Evolutionary conservation across 345 rosid genomes (phyloP).

Genomic region (Streptanthus diversifolius): DNA sequence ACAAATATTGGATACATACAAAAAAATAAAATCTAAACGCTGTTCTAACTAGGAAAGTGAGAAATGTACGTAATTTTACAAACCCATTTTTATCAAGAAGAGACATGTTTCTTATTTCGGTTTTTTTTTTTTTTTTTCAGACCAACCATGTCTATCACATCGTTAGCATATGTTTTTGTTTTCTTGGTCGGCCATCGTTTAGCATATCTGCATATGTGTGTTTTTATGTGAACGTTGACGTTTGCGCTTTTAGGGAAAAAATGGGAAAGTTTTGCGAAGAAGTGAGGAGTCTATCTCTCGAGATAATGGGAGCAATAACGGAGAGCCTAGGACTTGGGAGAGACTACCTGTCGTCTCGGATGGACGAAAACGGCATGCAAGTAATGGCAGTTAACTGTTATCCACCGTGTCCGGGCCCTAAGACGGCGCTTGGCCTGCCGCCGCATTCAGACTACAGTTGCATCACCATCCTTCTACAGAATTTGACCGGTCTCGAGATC

Average conservation of each 20-base stretch:
- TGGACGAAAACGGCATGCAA: constrained; percentile 52
- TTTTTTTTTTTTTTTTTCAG: not conserved
- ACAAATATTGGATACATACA: no score
- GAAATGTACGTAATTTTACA: not conserved
- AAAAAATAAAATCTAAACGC: no score
- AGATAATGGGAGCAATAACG: constrained; percentile 45
- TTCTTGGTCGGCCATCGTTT: not conserved
- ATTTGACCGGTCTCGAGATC: constrained; percentile 55
- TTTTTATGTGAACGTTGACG: not conserved
- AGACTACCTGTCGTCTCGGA: constrained; percentile 37
- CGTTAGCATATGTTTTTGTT: not conserved
- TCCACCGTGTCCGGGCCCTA: constrained; percentile 57
- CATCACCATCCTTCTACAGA: constrained; percentile 53
- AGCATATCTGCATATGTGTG: not conserved
- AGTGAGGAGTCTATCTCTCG: constrained; percentile 41
- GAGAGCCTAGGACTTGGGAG: constrained; percentile 54
- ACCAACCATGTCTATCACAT: not conserved
- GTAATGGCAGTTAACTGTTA: constrained; percentile 56
- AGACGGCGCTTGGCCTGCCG: constrained; percentile 45
- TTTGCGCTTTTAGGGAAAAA: constrained; percentile 37
- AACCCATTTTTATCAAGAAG: not conserved
- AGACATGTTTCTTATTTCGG: not conserved
- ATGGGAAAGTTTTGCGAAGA: constrained; percentile 50
- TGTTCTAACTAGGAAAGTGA: no score
- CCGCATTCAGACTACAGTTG: constrained; percentile 70